Conservation (phyloP, 345 rosid genomes). For the Noccaea bulbosa region DNA sequence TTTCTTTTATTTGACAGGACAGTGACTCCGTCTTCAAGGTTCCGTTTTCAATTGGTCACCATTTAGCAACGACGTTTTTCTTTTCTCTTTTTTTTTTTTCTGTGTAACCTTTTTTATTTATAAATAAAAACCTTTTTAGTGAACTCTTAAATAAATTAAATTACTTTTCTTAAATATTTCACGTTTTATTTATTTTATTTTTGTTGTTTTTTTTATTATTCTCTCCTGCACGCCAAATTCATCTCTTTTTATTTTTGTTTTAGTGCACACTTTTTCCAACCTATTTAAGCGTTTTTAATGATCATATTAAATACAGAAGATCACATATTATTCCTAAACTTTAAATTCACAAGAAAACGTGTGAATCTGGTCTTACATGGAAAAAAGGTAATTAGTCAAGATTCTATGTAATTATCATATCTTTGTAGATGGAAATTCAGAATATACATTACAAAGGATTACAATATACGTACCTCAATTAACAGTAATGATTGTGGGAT, state of each 20-base stretch:
- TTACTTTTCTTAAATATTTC: neutral
- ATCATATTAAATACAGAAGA: slow-evolving; percentile 24
- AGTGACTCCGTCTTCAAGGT: slow-evolving; percentile 44
- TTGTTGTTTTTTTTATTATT: neutral
- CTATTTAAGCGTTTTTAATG: neutral
- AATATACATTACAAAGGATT: slow-evolving; percentile 12
- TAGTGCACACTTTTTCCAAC: slow-evolving; percentile 8
- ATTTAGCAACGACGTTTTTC: slow-evolving; percentile 40
- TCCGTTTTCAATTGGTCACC: slow-evolving; percentile 43
- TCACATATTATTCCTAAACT: slow-evolving; percentile 10
- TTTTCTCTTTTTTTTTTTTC: neutral
- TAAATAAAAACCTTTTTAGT: slow-evolving; percentile 11
- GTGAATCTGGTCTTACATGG: slow-evolving; percentile 23
- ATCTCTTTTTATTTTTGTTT: neutral
- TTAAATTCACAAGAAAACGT: slow-evolving; percentile 20
- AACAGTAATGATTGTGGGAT: slow-evolving; percentile 31
- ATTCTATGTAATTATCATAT: neutral
- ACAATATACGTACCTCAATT: neutral
- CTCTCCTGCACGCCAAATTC: slow-evolving; percentile 8
- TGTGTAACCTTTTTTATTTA: neutral
- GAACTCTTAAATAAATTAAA: neutral
- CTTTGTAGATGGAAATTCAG: neutral
- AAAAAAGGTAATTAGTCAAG: slow-evolving; percentile 1
- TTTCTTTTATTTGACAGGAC: slow-evolving; percentile 27
- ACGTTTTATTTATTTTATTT: neutral